A percentile compares a stretch with the other conserved stretches of the same genome.
These are phyloP conservation scores for Chaetomium fimeti DNA, from an alignment of 495 filamentous ascomycete species.

Conservation along the genomic window DNA sequence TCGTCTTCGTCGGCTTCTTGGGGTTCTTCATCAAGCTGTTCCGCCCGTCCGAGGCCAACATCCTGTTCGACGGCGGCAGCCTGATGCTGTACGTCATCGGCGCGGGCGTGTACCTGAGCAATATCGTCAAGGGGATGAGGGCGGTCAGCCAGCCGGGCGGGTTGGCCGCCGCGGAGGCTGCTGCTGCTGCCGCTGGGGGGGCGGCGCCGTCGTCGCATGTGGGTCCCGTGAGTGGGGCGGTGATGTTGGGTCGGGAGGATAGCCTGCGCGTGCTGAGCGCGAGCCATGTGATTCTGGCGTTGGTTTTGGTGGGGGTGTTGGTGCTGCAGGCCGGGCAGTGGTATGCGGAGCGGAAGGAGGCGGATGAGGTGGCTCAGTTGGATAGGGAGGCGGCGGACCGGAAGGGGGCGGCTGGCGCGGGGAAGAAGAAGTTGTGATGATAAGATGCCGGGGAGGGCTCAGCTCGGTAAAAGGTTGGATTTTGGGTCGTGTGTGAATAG, in stretches of 20 bases:
- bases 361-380: slow-evolving; percentile 59
- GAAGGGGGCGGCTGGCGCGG: slow-evolving; percentile 3
- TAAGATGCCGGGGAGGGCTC: not conserved
- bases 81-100: slow-evolving; percentile 90
- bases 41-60: slow-evolving; percentile 84
- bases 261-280: slow-evolving; percentile 87
- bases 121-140: slow-evolving; percentile 89
- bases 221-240: slow-evolving; percentile 42
- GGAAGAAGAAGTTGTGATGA: slow-evolving; percentile 19
- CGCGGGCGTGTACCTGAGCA: slow-evolving; percentile 85
- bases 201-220: slow-evolving; percentile 40
- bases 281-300: slow-evolving; percentile 89
- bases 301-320: slow-evolving; percentile 86
- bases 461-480: not conserved
- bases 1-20: slow-evolving; percentile 79
- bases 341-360: slow-evolving; percentile 95
- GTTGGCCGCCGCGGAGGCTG: slow-evolving; percentile 19
- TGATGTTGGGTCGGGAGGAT: slow-evolving; percentile 71
- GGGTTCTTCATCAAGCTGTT: slow-evolving; percentile 94
- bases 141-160: slow-evolving; percentile 54
- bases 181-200: slow-evolving; percentile 7
- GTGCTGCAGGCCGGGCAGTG: slow-evolving; percentile 96
- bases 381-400: slow-evolving; percentile 17
- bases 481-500: not conserved
- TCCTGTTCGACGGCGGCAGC: slow-evolving; percentile 92